These are phyloP conservation scores for Stentor roeselii DNA, from an alignment of 73 alveolate genomes.

Conservation along the genomic window DNA sequence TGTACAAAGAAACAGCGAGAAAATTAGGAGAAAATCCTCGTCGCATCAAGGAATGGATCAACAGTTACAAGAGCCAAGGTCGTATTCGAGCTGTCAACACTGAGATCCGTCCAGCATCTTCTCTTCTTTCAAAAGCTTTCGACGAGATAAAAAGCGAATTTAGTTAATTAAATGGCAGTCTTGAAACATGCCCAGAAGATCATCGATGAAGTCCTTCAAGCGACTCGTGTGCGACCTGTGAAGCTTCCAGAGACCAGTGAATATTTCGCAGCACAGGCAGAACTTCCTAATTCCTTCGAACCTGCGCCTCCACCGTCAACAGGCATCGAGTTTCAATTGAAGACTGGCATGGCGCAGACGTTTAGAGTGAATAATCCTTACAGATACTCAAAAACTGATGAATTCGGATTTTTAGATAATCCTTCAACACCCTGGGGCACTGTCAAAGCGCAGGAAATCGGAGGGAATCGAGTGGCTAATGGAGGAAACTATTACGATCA, in stretches of 20 bases:
- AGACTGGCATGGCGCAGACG: not conserved
- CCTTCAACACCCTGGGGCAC: not conserved
- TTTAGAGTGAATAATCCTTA: conserved; percentile 17
- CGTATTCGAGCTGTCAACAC: no score
- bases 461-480: not conserved
- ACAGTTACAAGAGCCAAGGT: no score
- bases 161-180: not conserved
- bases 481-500: not conserved
- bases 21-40: no score
- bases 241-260: not conserved
- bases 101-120: no score
- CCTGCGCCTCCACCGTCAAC: not conserved
- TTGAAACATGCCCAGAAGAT: not conserved
- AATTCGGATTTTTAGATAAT: not conserved
- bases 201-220: not conserved
- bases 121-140: no score
- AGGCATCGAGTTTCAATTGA: conserved; percentile 2
- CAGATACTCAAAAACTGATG: conserved; percentile 12
- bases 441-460: conserved; percentile 14
- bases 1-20: no score
- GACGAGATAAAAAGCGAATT: no score
- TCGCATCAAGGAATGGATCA: no score
- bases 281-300: not conserved
- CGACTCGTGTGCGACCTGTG: not conserved
- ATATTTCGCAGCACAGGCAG: not conserved